phyloP scores from a whole-genome alignment of 805 yeast species.

The Candida nanaspora region DNA sequence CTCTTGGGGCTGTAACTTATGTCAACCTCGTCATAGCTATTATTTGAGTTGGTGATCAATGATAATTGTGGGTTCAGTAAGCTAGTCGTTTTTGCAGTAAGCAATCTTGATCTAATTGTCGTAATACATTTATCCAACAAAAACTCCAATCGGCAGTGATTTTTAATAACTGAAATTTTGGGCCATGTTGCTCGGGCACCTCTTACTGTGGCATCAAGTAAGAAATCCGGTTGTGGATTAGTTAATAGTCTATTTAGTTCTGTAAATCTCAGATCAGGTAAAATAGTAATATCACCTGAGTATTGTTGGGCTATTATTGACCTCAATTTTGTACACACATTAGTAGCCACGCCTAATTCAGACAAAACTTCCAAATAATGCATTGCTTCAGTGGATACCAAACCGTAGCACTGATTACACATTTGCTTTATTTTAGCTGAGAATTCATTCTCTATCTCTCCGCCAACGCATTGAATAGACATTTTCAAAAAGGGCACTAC shows the following conservation, averaged over 20 bases:
- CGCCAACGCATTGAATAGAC: slow-evolving; percentile 63
- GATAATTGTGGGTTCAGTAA: background rate
- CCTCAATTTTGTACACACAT: slow-evolving; percentile 62
- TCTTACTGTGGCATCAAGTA: slow-evolving; percentile 60
- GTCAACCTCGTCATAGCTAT: background rate
- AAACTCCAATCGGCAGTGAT: slow-evolving; percentile 87
- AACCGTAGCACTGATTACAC: slow-evolving; percentile 47
- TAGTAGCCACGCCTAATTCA: slow-evolving; percentile 72
- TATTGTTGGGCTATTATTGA: slow-evolving; percentile 81
- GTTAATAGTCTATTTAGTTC: slow-evolving; percentile 59
- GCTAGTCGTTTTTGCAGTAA: slow-evolving; percentile 21
- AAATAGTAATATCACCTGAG: slow-evolving; percentile 88
- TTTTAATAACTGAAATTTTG: slow-evolving; percentile 71
- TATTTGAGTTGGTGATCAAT: background rate
- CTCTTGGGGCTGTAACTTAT: background rate
- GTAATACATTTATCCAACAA: slow-evolving; percentile 76
- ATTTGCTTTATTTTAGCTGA: slow-evolving; percentile 47
- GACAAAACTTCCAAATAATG: slow-evolving; percentile 69
- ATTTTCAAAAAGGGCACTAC: slow-evolving; percentile 79
- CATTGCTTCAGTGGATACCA: slow-evolving; percentile 61
- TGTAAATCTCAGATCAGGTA: slow-evolving; percentile 61
- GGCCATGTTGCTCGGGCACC: slow-evolving; percentile 97
- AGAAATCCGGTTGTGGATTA: slow-evolving; percentile 77
- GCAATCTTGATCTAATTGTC: slow-evolving; percentile 53
- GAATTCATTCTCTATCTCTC: slow-evolving; percentile 55